Base-by-base conservation (phyloP, 768 basidiomycete species). In the Agrocybe pediades region DNA sequence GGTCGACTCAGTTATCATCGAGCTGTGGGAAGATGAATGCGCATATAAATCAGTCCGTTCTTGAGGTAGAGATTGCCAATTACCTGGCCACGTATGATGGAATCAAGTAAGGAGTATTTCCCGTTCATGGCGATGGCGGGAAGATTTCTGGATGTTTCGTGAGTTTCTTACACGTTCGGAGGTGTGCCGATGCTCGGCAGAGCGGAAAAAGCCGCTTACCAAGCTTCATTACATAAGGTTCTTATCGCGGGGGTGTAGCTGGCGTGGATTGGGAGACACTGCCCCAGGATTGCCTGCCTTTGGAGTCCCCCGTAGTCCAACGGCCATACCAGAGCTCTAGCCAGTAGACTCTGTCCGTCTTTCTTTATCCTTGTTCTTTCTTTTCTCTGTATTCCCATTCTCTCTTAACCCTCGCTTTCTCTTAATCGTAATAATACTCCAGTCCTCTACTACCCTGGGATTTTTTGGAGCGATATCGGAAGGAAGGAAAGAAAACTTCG, bases 1-100 rank as follows among this genome's bases (percentile, higher is more conserved):
- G 6, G 91, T 92, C 56, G 82, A 73, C 70, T 93, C 85, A 49
- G 80, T 84, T 29, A 96, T 95, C 91, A 92, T 95, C n/a, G 16
- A 48, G 44, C 30, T 46, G 16, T n/a, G 17, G 26, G 20, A 24
- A 41, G 1, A 41, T 15, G 29, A n/a, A 2, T 36, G 41, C 23
- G n/a, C n/a, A n/a, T n/a, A n/a, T n/a, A n/a, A n/a, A n/a, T n/a
- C n/a, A n/a, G n/a, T n/a, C n/a, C n/a, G n/a, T n/a, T n/a, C n/a
- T n/a, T n/a, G n/a, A n/a, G n/a, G n/a, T n/a, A n/a, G n/a, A n/a
- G 19, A n/a, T 9, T 15, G 26, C 20, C 16, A 30, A 17, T 24
- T 27, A 16, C 30, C 50, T 30, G 50, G 41, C 30, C 29, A 30
- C 29, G 29, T 30, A 30, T 30, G 29, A 15, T 30, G 29, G 29